phyloP scores from a whole-genome alignment of 495 filamentous ascomycete species.

The Trichoderma asperelloides region DNA sequence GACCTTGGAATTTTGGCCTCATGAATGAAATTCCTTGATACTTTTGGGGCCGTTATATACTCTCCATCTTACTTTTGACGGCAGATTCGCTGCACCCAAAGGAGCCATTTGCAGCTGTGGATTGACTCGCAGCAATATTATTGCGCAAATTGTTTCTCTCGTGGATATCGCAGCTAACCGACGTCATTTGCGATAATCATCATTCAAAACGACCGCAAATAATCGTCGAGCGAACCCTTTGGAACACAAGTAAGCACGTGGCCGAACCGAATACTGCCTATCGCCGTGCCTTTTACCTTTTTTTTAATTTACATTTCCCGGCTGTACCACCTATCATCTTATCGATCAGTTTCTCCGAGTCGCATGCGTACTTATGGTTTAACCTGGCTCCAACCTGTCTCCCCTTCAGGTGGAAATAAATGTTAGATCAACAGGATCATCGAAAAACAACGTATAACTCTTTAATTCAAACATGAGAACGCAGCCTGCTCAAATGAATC shows the following conservation, averaged over 20 bases:
- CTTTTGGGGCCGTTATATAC: not conserved
- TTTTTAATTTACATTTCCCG: not conserved
- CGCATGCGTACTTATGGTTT: not conserved
- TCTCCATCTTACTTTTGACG: not conserved
- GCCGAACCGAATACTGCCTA: no score
- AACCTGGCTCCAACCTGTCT: not conserved
- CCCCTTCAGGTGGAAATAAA: not conserved
- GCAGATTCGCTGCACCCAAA: not conserved
- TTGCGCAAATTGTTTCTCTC: not conserved
- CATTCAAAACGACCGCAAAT: not conserved
- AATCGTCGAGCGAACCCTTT: not conserved
- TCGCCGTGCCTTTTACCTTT: no score
- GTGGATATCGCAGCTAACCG: not conserved
- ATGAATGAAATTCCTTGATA: not conserved
- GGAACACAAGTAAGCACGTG: not conserved
- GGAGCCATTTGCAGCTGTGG: not conserved
- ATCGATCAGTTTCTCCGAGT: not conserved
- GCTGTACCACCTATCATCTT: not conserved
- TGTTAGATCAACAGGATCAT: not conserved
- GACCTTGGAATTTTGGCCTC: not conserved
- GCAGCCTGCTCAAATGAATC: slow-evolving; percentile 23
- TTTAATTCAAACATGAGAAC: not conserved
- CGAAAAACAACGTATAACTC: not conserved
- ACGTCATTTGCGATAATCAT: not conserved
- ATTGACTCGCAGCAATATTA: not conserved